Base-by-base conservation (phyloP, 495 filamentous ascomycete genomes). In the Melanomma pulvis-pyrius region DNA sequence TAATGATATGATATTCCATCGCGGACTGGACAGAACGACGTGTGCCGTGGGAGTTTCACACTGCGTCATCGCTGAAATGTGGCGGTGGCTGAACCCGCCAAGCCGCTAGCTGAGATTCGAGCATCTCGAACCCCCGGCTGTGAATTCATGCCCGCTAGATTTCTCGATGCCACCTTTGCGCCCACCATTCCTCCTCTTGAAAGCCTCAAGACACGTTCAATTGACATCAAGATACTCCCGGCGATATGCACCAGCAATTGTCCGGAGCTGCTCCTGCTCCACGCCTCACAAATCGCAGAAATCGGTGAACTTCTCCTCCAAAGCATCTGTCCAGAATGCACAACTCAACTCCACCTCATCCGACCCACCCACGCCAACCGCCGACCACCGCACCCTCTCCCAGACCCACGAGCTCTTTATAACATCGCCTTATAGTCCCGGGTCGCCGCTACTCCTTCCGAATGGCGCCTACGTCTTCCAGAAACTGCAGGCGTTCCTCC, bases 391-490 rank as follows among this genome's bases (percentile, higher is more conserved):
- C 65, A 78, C 83, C 41, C 77, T 96, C 44, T 90, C 85, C 52
- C 78, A 86, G 28, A 79, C 82, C 21, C 92, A 93, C 59, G 85
- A 89, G 48, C 84, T 97, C 9, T 94, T 93, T 74, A 90, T 85
- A 22, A 90, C 86, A 0, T 91, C 91, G 11, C 70, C 82, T 49
- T 91, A 92, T 75, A 93, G 90, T 67, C 92, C 93, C 2, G 93
- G 93, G 0, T 94, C 92, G 13, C 92, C 93, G 4, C 84, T 97
- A 13, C 92, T 97, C 70, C 85, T 92, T 2, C 93, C 93, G 19
- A 87, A 90, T 71, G 93, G 93, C 71, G 87, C 93, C 5, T 87
- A 87, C 63, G 82, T 97, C 57, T 91, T 96, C 81, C 92, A 96
- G 74, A 92, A 92, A 60, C 86, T 97, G 9, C 83, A 90, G 44